Evolutionary conservation across 768 basidiomycete species (phyloP).

Genomic region (Agrocybe chaxingu): DNA sequence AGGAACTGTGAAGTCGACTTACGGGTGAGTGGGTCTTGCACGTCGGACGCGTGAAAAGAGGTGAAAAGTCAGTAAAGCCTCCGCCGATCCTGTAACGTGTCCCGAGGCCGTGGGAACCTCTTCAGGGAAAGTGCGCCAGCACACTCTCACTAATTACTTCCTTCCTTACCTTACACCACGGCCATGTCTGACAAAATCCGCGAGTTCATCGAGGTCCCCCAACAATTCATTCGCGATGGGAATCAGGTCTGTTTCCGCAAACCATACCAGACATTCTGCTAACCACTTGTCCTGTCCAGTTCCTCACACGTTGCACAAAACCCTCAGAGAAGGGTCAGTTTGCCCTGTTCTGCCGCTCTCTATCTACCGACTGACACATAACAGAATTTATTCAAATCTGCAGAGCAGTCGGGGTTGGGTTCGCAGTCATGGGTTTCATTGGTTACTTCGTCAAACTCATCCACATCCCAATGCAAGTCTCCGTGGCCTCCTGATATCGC

Average conservation of each 20-base stretch:
- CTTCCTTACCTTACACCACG: slow-evolving; percentile 17
- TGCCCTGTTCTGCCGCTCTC: background rate
- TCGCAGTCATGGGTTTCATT: slow-evolving; percentile 99
- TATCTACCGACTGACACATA: background rate
- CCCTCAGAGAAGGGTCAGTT: slow-evolving; percentile 87
- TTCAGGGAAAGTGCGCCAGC: slow-evolving; percentile 27
- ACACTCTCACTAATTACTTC: slow-evolving; percentile 19
- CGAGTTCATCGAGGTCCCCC: slow-evolving; percentile 89
- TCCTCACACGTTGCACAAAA: slow-evolving; percentile 96
- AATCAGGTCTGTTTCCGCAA: slow-evolving; percentile 65
- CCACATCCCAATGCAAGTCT: slow-evolving; percentile 93
- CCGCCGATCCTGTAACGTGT: slow-evolving; percentile 24
- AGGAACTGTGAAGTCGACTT: slow-evolving; percentile 7
- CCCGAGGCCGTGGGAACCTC: slow-evolving; percentile 29
- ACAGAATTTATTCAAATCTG: slow-evolving; percentile 94
- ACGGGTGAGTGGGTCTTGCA: slow-evolving; percentile 3
- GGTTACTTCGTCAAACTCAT: slow-evolving; percentile 98
- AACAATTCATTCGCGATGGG: slow-evolving; percentile 90
- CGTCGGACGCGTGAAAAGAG: background rate
- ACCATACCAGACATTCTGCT: background rate
- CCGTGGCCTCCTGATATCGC: background rate
- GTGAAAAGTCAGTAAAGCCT: slow-evolving; percentile 7
- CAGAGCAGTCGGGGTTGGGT: slow-evolving; percentile 94
- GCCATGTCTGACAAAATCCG: slow-evolving; percentile 88
- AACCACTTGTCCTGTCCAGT: slow-evolving; percentile 45